Conservation (phyloP, 495 filamentous ascomycete genomes). For the Neurospora africana region DNA sequence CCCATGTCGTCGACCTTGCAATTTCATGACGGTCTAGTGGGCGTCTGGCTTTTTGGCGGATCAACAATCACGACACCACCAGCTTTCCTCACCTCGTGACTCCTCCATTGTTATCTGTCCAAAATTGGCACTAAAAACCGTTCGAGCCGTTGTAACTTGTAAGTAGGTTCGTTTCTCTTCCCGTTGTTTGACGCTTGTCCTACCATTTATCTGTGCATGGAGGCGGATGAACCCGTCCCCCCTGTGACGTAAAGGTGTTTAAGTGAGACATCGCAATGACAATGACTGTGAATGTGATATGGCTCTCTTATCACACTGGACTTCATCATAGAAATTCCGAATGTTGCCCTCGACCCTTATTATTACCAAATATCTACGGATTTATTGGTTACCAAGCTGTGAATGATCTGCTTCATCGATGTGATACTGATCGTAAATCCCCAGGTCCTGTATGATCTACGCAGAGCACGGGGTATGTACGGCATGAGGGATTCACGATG, state of each 20-base stretch:
- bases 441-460: neutral
- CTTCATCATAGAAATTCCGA: neutral
- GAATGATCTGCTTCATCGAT: neutral
- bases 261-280: neutral
- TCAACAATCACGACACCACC: neutral
- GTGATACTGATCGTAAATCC: neutral
- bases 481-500: neutral
- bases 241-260: neutral
- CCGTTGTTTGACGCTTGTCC: neutral
- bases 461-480: neutral
- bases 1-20: neutral
- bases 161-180: neutral
- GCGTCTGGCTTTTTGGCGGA: neutral
- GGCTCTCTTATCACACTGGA: neutral
- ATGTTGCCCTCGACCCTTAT: neutral
- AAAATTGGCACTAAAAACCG: neutral
- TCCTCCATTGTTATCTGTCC: neutral
- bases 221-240: neutral
- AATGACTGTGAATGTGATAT: neutral
- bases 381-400: neutral
- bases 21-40: neutral
- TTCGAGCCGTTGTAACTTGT: neutral
- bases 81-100: neutral
- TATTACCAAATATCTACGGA: neutral
- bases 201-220: neutral